These are phyloP conservation scores for Penicillium diatomitis DNA, from an alignment of 495 filamentous ascomycete species.

Conservation along the genomic window DNA sequence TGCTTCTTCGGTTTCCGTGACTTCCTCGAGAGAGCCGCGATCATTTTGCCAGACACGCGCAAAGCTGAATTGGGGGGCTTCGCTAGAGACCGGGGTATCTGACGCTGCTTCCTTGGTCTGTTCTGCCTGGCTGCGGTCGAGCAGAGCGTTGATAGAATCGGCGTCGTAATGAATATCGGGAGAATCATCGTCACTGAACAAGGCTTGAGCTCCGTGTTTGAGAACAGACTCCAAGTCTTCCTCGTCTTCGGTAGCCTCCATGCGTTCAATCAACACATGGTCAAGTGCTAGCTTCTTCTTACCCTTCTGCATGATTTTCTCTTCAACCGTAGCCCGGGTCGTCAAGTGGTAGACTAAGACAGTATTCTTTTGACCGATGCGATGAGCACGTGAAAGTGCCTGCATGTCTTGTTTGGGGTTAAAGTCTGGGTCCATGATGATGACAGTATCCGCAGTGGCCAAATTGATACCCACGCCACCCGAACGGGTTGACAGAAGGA, in stretches of 20 bases:
- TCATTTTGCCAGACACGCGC: conserved; percentile 92
- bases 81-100: conserved; percentile 49
- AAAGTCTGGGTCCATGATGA: conserved; percentile 96
- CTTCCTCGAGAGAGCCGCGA: conserved; percentile 50
- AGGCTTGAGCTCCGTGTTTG: conserved; percentile 72
- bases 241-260: conserved; percentile 69
- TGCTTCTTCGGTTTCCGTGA: conserved; percentile 37
- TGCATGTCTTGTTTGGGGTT: conserved; percentile 98
- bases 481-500: conserved; percentile 86
- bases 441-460: conserved; percentile 94
- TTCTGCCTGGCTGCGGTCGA: conserved; percentile 78
- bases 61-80: conserved; percentile 61
- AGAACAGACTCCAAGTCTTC: conserved; percentile 83
- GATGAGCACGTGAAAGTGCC: conserved; percentile 84
- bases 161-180: conserved; percentile 68
- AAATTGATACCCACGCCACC: conserved; percentile 97
- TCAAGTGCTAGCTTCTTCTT: conserved; percentile 92
- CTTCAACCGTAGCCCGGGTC: conserved; percentile 79
- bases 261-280: conserved; percentile 83
- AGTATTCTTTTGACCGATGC: conserved; percentile 92
- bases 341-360: conserved; percentile 92
- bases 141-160: conserved; percentile 71
- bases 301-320: conserved; percentile 93
- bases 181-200: conserved; percentile 67
- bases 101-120: conserved; percentile 50